phyloP scores from a whole-genome alignment of 192 early-diverging fungal genomes.

The Chytriomyces hyalinus region DNA sequence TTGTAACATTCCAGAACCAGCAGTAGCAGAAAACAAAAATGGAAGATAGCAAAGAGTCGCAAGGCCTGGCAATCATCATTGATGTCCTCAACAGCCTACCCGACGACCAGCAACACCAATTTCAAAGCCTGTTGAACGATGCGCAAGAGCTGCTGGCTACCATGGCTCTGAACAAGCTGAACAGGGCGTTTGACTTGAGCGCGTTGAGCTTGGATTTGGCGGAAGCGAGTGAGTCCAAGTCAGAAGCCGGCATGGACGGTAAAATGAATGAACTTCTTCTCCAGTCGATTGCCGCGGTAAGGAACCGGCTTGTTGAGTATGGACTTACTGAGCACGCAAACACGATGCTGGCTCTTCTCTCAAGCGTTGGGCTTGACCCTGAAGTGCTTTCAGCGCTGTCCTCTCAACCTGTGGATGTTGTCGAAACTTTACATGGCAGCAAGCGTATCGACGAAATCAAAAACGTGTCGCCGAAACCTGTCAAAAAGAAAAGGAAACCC shows the following conservation, averaged over 20 bases:
- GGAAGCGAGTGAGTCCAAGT: neutral
- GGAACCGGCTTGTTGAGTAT: neutral
- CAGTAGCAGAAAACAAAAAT: neutral
- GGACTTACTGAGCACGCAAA: neutral
- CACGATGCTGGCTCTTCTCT: neutral
- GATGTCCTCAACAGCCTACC: neutral
- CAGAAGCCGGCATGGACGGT: neutral
- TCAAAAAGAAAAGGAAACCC: no score
- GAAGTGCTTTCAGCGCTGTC: no score
- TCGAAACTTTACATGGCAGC: no score
- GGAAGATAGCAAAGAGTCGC: neutral
- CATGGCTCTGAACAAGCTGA: constrained; percentile 14
- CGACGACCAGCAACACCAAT: neutral
- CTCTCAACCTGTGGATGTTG: no score
- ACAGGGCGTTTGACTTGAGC: constrained; percentile 4
- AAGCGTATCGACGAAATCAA: no score
- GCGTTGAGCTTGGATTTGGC: neutral
- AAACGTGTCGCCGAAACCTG: no score
- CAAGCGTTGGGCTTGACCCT: neutral
- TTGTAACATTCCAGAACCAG: neutral
- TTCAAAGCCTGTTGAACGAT: neutral
- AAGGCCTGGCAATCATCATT: constrained; percentile 7
- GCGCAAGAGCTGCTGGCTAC: constrained; percentile 13
- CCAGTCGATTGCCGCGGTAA: neutral
- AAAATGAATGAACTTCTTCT: neutral